These are phyloP conservation scores for Exobasidium rhododendri DNA, from an alignment of 1,284 basidiomycete species.

Conservation along the genomic window DNA sequence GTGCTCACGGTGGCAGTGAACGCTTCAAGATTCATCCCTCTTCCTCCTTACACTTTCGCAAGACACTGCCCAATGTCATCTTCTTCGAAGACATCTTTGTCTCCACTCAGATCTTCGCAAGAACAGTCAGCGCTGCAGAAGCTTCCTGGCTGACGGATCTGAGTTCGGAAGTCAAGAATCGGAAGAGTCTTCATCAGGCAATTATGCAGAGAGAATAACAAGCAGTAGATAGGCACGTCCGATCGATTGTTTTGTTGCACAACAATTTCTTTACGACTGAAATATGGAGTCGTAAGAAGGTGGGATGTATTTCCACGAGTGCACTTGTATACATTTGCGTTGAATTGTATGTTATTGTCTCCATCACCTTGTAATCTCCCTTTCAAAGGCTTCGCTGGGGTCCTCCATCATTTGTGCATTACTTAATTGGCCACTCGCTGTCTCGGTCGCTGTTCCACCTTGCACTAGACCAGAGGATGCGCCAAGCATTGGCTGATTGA, in stretches of 20 bases:
- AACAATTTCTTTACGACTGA: too few species aligned
- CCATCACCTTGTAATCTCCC: slow-evolving; percentile 10
- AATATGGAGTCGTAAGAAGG: too few species aligned
- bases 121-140: slow-evolving; percentile 46
- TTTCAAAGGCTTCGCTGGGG: slow-evolving; percentile 24
- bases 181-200: neutral
- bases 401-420: slow-evolving; percentile 46
- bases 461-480: slow-evolving; percentile 33
- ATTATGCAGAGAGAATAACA: too few species aligned
- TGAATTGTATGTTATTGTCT: too few species aligned
- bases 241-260: too few species aligned
- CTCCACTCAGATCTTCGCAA: slow-evolving; percentile 47
- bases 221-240: too few species aligned
- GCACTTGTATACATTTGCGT: too few species aligned
- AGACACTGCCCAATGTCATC: slow-evolving; percentile 20
- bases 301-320: too few species aligned
- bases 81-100: slow-evolving; percentile 52
- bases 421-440: slow-evolving; percentile 26
- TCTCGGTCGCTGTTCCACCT: slow-evolving; percentile 29
- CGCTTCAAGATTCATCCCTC: slow-evolving; percentile 49
- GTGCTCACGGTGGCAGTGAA: slow-evolving; percentile 15
- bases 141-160: slow-evolving; percentile 33
- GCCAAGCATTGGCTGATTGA: slow-evolving; percentile 28
- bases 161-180: neutral
- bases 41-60: slow-evolving; percentile 32